Evolutionary conservation across 352 stramenopile genomes (phyloP).

Genomic region (Phytophthora ohioensis): DNA sequence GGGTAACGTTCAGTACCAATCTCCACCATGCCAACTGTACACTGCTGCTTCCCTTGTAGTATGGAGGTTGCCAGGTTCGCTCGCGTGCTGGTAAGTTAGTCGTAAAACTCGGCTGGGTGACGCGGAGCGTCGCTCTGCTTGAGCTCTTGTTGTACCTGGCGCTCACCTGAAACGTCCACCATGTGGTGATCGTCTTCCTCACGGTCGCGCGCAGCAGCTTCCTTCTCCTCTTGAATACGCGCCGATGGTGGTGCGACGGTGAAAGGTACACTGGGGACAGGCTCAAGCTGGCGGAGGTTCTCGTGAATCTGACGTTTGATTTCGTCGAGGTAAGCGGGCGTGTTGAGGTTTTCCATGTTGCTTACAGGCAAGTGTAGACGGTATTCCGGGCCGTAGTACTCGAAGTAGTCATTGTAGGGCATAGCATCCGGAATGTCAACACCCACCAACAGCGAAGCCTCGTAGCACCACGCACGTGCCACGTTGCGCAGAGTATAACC

Average conservation of each 20-base stretch:
- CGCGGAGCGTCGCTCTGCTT: slow-evolving; percentile 60
- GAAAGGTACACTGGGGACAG: slow-evolving; percentile 97
- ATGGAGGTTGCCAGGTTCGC: slow-evolving; percentile 3
- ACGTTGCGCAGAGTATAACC: slow-evolving; percentile 99
- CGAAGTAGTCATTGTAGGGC: slow-evolving; percentile 99
- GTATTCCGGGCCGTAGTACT: slow-evolving; percentile 99
- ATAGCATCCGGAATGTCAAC: slow-evolving; percentile 95
- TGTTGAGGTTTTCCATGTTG: slow-evolving; percentile 99
- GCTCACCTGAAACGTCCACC: slow-evolving; percentile 74
- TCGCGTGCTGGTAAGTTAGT: slow-evolving; percentile 49
- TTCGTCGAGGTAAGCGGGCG: slow-evolving; percentile 89
- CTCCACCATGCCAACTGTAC: slow-evolving; percentile 28
- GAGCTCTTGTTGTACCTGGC: slow-evolving; percentile 61
- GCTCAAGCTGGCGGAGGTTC: slow-evolving; percentile 95
- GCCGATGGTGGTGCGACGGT: slow-evolving; percentile 79
- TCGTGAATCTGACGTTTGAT: slow-evolving; percentile 94
- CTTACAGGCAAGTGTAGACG: slow-evolving; percentile 96
- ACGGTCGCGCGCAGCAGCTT: slow-evolving; percentile 57
- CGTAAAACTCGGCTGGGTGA: slow-evolving; percentile 83
- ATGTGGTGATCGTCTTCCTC: slow-evolving; percentile 74
- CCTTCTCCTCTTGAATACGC: slow-evolving; percentile 53
- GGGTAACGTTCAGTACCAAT: neutral
- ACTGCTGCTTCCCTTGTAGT: slow-evolving; percentile 12
- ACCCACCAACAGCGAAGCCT: slow-evolving; percentile 95
- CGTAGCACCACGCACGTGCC: slow-evolving; percentile 93